Conservation (phyloP, 1,284 basidiomycete genomes). For the Sutorius eximius region DNA sequence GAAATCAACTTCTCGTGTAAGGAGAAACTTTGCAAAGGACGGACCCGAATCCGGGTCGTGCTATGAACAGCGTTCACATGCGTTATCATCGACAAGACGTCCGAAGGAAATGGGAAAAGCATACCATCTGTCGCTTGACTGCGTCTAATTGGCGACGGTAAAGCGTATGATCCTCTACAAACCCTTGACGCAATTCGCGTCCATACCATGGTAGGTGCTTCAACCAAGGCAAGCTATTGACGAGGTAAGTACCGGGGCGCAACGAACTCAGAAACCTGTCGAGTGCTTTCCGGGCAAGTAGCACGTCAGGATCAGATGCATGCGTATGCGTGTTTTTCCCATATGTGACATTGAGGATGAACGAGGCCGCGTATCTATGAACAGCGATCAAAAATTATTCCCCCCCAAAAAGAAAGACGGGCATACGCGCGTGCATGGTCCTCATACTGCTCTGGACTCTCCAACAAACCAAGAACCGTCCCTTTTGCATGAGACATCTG, state of each 20-base stretch:
- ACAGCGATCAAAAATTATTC: neutral
- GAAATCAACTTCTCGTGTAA: conserved; percentile 4
- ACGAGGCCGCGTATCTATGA: conserved; percentile 6
- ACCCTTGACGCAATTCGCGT: conserved; percentile 3
- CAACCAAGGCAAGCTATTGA: conserved; percentile 11
- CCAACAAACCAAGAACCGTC: conserved; percentile 3
- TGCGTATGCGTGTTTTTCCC: conserved; percentile 2
- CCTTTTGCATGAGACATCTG: conserved; percentile 1
- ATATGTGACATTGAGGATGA: conserved; percentile 12
- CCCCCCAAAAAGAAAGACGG: neutral
- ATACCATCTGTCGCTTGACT: conserved; percentile 12
- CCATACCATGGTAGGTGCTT: conserved; percentile 16
- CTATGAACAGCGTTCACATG: neutral
- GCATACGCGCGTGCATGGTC: conserved; percentile 3
- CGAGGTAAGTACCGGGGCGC: conserved; percentile 9
- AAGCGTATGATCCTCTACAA: conserved; percentile 4
- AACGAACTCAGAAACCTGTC: neutral
- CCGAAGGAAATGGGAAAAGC: neutral
- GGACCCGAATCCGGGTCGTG: conserved; percentile 5
- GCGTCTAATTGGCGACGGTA: conserved; percentile 3
- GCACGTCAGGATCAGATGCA: conserved; percentile 7
- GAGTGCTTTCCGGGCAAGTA: neutral
- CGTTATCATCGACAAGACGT: neutral
- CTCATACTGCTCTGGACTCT: conserved; percentile 1
- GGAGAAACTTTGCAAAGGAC: conserved; percentile 14